Evolutionary conservation across 139 green algal genomes (phyloP).

Genomic region (Deuterostichococcus epilithicus): DNA sequence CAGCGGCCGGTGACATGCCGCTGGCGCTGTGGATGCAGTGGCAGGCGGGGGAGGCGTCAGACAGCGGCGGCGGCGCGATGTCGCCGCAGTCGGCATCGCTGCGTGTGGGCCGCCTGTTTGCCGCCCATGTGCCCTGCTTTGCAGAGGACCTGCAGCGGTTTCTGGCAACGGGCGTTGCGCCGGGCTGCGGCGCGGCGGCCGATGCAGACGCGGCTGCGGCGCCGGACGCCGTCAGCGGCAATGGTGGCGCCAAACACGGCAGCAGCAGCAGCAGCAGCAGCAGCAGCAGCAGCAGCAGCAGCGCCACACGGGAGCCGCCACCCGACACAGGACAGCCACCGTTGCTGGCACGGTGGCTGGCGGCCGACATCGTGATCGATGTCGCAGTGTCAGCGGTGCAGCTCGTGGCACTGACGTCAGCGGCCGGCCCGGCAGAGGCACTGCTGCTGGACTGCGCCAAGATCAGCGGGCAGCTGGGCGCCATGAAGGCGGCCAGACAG

Average conservation of each 20-base stretch:
- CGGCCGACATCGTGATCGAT: background rate
- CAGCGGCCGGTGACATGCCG: background rate
- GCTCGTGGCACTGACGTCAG: background rate
- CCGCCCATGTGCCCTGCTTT: constrained; percentile 9
- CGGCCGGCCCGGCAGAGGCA: background rate
- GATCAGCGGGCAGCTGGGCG: background rate
- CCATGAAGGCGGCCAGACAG: background rate
- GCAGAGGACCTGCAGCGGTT: background rate
- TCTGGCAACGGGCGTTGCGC: background rate
- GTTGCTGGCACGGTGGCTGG: background rate
- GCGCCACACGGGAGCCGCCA: background rate
- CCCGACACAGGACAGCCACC: background rate
- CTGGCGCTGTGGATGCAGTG: constrained; percentile 13
- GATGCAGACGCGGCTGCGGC: background rate
- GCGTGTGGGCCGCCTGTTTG: constrained; percentile 11
- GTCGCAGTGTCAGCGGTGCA: background rate
- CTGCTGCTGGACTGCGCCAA: background rate
- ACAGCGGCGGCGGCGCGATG: background rate
- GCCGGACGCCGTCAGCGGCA: too few relatives aligned
- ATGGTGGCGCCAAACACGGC: too few relatives aligned
- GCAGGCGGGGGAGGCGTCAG: background rate
- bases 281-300: constrained; percentile 16
- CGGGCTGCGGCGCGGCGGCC: too few relatives aligned
- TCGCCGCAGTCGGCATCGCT: background rate
- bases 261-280: too few relatives aligned